Evolutionary conservation across 106 monocot genomes (phyloP).

Genomic region (Dendrobium catenatum): DNA sequence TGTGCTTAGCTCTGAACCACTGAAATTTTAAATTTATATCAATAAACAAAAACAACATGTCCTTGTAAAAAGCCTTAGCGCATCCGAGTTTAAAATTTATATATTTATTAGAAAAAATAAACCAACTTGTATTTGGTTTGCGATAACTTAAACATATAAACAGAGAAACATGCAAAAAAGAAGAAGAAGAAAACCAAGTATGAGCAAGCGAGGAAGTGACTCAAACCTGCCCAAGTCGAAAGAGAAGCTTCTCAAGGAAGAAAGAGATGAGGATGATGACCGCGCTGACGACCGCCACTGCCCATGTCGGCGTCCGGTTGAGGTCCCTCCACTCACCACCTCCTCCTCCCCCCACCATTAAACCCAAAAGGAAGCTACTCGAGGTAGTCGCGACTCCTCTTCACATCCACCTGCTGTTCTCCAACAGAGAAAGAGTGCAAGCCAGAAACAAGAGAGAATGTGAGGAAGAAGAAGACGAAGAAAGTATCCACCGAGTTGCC

Average conservation of each 20-base stretch:
- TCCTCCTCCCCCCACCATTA: conserved; percentile 13
- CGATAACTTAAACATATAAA: not conserved
- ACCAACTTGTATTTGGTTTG: not conserved
- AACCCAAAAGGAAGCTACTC: not conserved
- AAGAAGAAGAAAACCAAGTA: not conserved
- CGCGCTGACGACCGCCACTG: conserved; percentile 56
- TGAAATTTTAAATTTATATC: conserved; percentile 19
- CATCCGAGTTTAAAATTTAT: not conserved
- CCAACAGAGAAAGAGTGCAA: not conserved
- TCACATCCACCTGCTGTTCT: not conserved
- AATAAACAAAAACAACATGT: not conserved
- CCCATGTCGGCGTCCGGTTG: conserved; percentile 70
- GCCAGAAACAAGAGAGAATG: not conserved
- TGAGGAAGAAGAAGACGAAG: not conserved
- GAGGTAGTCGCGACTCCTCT: not conserved
- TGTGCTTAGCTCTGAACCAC: conserved; percentile 51
- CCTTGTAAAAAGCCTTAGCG: not conserved
- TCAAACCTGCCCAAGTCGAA: conserved; percentile 53
- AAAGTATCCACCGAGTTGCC: not conserved
- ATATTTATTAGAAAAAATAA: not conserved
- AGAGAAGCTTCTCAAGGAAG: conserved; percentile 49
- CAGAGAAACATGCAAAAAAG: not conserved
- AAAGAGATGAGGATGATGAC: conserved; percentile 61
- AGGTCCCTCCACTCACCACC: conserved; percentile 42
- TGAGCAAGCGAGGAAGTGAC: not conserved